A percentile compares a stretch with the other conserved stretches of the same genome.
phyloP scores from a whole-genome alignment of 768 basidiomycete species.

The Leucogyrophana mollusca region DNA sequence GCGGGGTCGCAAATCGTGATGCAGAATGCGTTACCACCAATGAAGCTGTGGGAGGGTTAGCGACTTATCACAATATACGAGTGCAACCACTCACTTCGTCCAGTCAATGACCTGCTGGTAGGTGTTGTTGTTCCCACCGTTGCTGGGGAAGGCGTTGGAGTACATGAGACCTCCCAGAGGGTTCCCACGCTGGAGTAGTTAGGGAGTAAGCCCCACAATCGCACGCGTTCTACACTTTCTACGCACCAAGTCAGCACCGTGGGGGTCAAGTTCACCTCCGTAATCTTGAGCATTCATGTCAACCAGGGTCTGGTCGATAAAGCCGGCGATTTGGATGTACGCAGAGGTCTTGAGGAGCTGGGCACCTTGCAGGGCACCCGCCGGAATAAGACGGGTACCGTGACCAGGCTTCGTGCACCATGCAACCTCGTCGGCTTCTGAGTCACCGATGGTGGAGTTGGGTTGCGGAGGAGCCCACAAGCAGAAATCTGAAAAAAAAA shows the following conservation, averaged over 20 bases:
- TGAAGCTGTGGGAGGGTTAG: conserved; percentile 51
- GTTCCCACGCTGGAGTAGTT: conserved; percentile 62
- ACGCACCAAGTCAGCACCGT: conserved; percentile 63
- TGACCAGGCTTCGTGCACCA: conserved; percentile 68
- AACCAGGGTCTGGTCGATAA: conserved; percentile 61
- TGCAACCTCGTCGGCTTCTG: conserved; percentile 67
- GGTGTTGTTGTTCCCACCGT: conserved; percentile 36
- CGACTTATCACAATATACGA: background rate
- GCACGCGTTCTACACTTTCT: background rate
- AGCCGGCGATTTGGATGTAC: conserved; percentile 62
- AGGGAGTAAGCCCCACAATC: background rate
- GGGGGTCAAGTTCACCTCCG: conserved; percentile 79
- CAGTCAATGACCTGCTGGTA: conserved; percentile 62
- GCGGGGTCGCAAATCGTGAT: conserved; percentile 68
- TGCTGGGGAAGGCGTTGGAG: conserved; percentile 51
- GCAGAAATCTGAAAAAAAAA: conserved; percentile 58
- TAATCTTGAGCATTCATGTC: conserved; percentile 51
- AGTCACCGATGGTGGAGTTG: conserved; percentile 57
- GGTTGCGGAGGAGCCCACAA: conserved; percentile 56
- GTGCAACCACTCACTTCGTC: conserved; percentile 46
- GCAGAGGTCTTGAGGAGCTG: conserved; percentile 59
- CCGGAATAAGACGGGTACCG: conserved; percentile 72
- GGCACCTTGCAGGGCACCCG: conserved; percentile 58
- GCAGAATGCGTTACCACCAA: conserved; percentile 65
- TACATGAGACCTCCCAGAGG: conserved; percentile 72